Evolutionary conservation across 441 rosid genomes (phyloP).

Genomic region (Croton setiger): DNA sequence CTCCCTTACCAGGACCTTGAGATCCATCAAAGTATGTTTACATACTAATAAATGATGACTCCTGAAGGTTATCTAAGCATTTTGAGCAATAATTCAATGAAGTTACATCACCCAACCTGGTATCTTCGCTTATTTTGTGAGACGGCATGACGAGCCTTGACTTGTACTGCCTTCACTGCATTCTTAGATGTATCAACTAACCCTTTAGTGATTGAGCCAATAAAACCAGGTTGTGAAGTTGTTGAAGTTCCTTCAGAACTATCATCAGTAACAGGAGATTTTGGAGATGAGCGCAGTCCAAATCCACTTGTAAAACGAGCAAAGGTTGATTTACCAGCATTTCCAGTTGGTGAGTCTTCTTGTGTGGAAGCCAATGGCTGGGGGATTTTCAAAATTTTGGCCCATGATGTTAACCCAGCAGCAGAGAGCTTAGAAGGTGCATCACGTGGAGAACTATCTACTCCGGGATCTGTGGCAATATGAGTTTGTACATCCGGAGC

Average conservation of each 20-base stretch:
- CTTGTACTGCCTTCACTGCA: conserved; percentile 98
- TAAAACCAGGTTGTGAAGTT: conserved; percentile 54
- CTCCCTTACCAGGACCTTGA: too few species aligned
- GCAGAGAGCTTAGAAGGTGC: conserved; percentile 60
- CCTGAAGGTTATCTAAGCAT: background rate
- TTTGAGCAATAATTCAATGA: background rate
- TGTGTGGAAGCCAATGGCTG: conserved; percentile 58
- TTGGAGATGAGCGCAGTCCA: conserved; percentile 75
- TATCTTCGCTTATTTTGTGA: conserved; percentile 98
- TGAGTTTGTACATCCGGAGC: conserved; percentile 42
- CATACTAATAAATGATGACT: background rate
- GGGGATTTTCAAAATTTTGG: conserved; percentile 78
- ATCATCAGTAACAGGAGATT: conserved; percentile 56
- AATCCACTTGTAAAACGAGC: conserved; percentile 81
- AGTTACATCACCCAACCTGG: conserved; percentile 48
- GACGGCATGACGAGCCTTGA: conserved; percentile 95
- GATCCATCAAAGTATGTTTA: background rate
- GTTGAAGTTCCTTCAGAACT: conserved; percentile 46
- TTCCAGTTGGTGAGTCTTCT: conserved; percentile 51
- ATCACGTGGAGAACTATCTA: conserved; percentile 44
- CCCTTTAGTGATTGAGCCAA: conserved; percentile 84
- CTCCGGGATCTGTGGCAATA: conserved; percentile 33
- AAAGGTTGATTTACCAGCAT: conserved; percentile 62
- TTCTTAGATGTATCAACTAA: conserved; percentile 88
- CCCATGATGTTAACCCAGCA: conserved; percentile 81